A percentile compares a stretch with the other conserved stretches of the same genome.
Conservation (phyloP, 2,329 filamentous ascomycete species). For the Conoideocrella luteorostrata region DNA sequence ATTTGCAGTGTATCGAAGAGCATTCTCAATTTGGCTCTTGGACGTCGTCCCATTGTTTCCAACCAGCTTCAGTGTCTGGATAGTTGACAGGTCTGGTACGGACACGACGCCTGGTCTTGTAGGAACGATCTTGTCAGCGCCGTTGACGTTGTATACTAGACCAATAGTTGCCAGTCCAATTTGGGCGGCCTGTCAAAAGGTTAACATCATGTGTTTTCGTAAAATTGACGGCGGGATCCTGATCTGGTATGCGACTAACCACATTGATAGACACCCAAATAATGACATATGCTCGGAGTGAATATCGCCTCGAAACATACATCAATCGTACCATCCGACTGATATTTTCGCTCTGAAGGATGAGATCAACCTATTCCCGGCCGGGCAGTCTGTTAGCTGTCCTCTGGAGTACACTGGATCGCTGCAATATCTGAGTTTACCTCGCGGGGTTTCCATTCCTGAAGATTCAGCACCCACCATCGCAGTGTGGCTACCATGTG, state of each 20-base stretch:
- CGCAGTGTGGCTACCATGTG: constrained; percentile 36
- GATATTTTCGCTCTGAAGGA: constrained; percentile 18
- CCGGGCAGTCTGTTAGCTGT: no score
- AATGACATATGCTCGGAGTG: constrained; percentile 15
- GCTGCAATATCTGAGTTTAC: no score
- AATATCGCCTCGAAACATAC: constrained; percentile 11
- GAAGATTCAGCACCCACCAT: constrained; percentile 37
- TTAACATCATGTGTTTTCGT: background rate
- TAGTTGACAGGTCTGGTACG: constrained; percentile 28
- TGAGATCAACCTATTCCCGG: constrained; percentile 17
- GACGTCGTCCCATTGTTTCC: constrained; percentile 6
- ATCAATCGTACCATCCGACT: constrained; percentile 16
- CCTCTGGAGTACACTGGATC: no score
- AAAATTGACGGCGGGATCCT: no score
- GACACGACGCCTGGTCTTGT: constrained; percentile 27
- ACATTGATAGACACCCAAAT: constrained; percentile 18
- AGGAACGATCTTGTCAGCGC: constrained; percentile 26
- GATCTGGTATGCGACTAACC: no score
- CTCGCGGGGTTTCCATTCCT: constrained; percentile 31
- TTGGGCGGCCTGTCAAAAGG: constrained; percentile 28
- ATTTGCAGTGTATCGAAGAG: constrained; percentile 37
- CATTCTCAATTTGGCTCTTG: constrained; percentile 16
- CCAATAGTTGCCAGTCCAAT: constrained; percentile 35
- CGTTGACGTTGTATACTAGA: constrained; percentile 35
- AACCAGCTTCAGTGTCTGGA: constrained; percentile 24